phyloP scores from a whole-genome alignment of 2,329 filamentous ascomycete genomes.

The Amauroascus niger region DNA sequence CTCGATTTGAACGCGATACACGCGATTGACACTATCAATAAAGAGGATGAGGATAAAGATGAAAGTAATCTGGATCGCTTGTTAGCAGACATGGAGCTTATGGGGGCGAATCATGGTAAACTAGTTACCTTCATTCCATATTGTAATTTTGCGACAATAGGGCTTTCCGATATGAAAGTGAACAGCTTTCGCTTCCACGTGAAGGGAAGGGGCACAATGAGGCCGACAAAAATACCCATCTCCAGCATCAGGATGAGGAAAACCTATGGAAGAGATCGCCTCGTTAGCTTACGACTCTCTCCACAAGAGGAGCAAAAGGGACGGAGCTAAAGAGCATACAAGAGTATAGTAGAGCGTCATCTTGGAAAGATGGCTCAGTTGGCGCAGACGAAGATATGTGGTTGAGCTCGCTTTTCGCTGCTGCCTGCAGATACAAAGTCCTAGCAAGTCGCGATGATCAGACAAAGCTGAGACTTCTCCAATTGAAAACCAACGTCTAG shows the following conservation, averaged over 20 bases:
- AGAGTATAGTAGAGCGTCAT: conserved; percentile 64
- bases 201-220: conserved; percentile 75
- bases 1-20: conserved; percentile 93
- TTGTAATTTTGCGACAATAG: conserved; percentile 78
- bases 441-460: neutral
- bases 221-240: conserved; percentile 42
- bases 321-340: conserved; percentile 43
- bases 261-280: conserved; percentile 28
- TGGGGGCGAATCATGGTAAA: neutral
- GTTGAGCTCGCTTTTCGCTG: neutral
- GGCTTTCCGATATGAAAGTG: conserved; percentile 89
- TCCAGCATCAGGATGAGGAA: conserved; percentile 43
- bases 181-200: conserved; percentile 76
- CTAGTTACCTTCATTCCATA: conserved; percentile 93
- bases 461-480: neutral
- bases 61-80: conserved; percentile 66
- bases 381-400: neutral
- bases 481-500: no score
- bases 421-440: neutral
- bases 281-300: neutral
- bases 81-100: neutral
- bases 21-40: conserved; percentile 89
- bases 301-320: neutral
- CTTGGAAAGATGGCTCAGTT: neutral
- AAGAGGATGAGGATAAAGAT: conserved; percentile 98